Evolutionary conservation across 1,284 basidiomycete genomes (phyloP).

Genomic region (Amylostereum areolatum): DNA sequence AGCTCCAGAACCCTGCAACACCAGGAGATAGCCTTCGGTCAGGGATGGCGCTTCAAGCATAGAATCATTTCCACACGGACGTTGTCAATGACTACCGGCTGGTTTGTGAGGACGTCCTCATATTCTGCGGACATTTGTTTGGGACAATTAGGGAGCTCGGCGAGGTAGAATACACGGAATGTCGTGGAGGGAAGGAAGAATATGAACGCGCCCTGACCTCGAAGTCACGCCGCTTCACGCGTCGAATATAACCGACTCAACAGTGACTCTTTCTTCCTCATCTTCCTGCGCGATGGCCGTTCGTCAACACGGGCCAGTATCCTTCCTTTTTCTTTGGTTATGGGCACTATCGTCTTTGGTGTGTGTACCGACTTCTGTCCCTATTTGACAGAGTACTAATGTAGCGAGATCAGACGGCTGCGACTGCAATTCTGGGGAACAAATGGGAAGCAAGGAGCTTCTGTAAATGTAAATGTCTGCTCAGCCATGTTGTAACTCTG

Average conservation of each 20-base stretch:
- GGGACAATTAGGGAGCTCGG: too few relatives aligned
- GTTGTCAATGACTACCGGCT: conserved; percentile 95
- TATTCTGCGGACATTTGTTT: conserved; percentile 69
- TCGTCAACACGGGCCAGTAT: not conserved
- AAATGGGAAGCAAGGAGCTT: conserved; percentile 83
- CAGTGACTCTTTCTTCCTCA: not conserved
- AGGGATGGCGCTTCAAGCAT: not conserved
- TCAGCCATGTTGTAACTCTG: not conserved
- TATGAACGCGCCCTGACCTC: too few relatives aligned
- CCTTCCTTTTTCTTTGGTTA: not conserved
- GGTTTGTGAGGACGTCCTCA: conserved; percentile 88
- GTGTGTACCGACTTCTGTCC: not conserved
- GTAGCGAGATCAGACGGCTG: conserved; percentile 32
- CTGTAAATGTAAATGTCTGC: conserved; percentile 61
- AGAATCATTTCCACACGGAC: conserved; percentile 38
- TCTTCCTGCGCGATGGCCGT: not conserved
- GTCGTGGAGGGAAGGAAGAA: too few relatives aligned
- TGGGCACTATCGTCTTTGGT: not conserved
- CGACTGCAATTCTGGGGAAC: conserved; percentile 39
- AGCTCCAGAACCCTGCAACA: conserved; percentile 84
- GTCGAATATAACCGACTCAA: not conserved
- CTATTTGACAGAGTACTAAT: not conserved
- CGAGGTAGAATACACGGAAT: too few relatives aligned
- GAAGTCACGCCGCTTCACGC: not conserved
- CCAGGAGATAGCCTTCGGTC: conserved; percentile 3